phyloP scores from a whole-genome alignment of 73 alveolate species.

The Halteria grandinella region DNA sequence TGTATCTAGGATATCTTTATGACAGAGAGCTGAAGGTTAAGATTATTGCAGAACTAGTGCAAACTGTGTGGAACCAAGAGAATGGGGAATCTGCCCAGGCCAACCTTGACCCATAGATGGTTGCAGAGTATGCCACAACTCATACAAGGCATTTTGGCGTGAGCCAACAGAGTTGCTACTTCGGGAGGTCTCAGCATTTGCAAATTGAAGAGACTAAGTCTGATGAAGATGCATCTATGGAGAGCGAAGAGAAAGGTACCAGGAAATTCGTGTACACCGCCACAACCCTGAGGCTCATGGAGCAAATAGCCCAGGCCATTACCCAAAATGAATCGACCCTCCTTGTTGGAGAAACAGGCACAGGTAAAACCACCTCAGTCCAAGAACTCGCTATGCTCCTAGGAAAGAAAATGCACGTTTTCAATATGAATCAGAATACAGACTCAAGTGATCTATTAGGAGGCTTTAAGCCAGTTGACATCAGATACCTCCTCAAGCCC shows the following conservation, averaged over 20 bases:
- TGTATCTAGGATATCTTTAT: conserved; percentile 52
- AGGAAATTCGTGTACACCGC: conserved; percentile 63
- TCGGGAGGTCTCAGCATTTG: conserved; percentile 41
- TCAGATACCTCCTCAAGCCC: conserved; percentile 80
- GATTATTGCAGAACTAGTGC: conserved; percentile 2
- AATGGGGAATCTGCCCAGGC: neutral
- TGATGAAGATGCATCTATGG: conserved; percentile 25
- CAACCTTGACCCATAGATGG: neutral
- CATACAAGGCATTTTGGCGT: conserved; percentile 40
- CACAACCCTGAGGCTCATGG: conserved; percentile 69
- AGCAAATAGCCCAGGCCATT: conserved; percentile 74
- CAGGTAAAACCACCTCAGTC: conserved; percentile 96
- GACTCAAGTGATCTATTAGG: conserved; percentile 97
- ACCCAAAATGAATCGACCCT: conserved; percentile 80
- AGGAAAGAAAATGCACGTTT: conserved; percentile 88
- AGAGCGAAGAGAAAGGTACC: neutral
- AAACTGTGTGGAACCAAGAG: neutral
- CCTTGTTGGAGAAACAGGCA: conserved; percentile 98
- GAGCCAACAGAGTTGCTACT: conserved; percentile 18
- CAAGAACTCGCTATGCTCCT: conserved; percentile 87
- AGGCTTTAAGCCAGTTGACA: conserved; percentile 96
- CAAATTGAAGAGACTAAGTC: conserved; percentile 29
- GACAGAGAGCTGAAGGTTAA: conserved; percentile 19
- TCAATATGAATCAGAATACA: conserved; percentile 93
- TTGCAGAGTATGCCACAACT: conserved; percentile 18